Base-by-base conservation (phyloP, 2,329 filamentous ascomycete species). In the Macroventuria anomochaeta region DNA sequence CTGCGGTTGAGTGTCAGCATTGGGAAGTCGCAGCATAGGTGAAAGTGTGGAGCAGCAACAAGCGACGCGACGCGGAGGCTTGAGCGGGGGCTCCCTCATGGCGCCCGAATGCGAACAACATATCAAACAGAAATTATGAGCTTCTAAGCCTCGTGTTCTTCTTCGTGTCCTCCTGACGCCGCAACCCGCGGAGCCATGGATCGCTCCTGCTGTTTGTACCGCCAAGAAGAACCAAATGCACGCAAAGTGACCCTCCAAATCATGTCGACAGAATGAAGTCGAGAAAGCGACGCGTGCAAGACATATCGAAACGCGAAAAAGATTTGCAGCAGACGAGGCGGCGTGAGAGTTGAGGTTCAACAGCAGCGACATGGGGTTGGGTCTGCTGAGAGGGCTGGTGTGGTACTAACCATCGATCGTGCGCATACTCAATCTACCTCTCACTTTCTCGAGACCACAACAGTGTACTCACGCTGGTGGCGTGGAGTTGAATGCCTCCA, bases 301-400 rank as follows among this genome's bases (percentile, higher is more conserved):
- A 50, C 52, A 50, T 33, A 23, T 12, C 2, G 26, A 31, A 39
- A 46, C 36, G 46, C 36, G 31, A 32, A 15, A 43, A 38, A 20
- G n/a, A 17, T 11, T 31, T 42, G 46, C 52, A 55, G 52, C 52
- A 50, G 46, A 55, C 41, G 18, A 8, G 21, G 52, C 40, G 36
- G 52, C 46, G 36, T 46, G 52, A 46, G 46, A 26, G 46, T 46
- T 46, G 46, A 37, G 12, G 46, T 55, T 50, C 36, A 44, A 42
- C 46, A 33, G 32, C 41, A 42, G 46, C 10, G 25, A 49, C 52
- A 55, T 50, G 52, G 29, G 52, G 52, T 33, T 20, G n/a, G 52
- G 52, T 55, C 52, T 41, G 52, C 40, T 55, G 52, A 55, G 52
- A 55, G 36, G 52, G 52, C 46, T 50, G 52, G 46, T 42, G 52